Conservation (phyloP, 345 rosid genomes). For the Odontarrhena argentea region DNA sequence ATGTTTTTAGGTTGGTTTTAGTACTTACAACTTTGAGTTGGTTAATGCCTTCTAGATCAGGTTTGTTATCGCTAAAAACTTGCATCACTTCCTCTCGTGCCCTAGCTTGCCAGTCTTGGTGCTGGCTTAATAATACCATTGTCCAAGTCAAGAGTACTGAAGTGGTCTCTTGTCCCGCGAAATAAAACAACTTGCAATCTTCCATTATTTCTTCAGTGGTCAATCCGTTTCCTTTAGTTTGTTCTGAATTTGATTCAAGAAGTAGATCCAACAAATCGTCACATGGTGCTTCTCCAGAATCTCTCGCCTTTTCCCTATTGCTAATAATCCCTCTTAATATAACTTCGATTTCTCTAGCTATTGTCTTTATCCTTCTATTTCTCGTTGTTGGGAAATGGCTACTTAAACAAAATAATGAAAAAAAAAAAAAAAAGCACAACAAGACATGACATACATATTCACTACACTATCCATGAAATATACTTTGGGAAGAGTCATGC, state of each 20-base stretch:
- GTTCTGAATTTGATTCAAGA: constrained; percentile 50
- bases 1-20: not conserved
- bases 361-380: constrained; percentile 46
- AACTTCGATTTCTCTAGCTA: constrained; percentile 40
- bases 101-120: constrained; percentile 61
- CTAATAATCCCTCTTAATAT: constrained; percentile 43
- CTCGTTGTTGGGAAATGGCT: constrained; percentile 56
- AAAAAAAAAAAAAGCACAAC: not conserved
- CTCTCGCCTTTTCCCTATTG: constrained; percentile 45
- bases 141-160: constrained; percentile 60
- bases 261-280: constrained; percentile 51
- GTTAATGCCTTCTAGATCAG: constrained; percentile 37
- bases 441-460: not conserved
- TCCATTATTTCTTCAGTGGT: constrained; percentile 55
- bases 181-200: constrained; percentile 67
- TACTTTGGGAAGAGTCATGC: not conserved
- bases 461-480: not conserved
- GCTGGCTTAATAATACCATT: constrained; percentile 49
- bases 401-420: not conserved
- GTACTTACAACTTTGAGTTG: constrained; percentile 55
- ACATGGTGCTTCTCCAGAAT: constrained; percentile 36
- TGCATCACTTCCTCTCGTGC: constrained; percentile 62
- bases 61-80: constrained; percentile 47
- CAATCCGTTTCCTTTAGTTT: constrained; percentile 41
- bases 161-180: constrained; percentile 71